Conservation (phyloP, 2,329 filamentous ascomycete species). For the Fusarium odoratissimum region DNA sequence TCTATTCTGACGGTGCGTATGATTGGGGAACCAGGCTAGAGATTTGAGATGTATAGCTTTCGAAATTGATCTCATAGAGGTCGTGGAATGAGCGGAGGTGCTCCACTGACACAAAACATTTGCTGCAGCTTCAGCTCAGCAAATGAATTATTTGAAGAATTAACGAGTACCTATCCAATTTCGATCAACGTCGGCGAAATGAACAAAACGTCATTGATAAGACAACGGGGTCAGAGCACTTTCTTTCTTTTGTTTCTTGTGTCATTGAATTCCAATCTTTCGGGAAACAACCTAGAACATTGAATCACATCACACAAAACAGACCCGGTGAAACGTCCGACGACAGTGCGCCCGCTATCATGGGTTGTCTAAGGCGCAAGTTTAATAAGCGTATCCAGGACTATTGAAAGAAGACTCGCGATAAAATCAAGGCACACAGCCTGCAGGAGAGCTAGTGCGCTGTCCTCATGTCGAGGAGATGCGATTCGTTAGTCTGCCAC, state of each 20-base stretch:
- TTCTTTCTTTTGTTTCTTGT: conserved; percentile 14
- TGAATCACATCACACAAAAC: conserved; percentile 11
- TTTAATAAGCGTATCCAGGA: neutral
- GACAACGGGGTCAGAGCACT: conserved; percentile 27
- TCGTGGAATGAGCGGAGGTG: conserved; percentile 14
- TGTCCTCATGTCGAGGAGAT: conserved; percentile 20
- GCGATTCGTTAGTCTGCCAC: conserved; percentile 25
- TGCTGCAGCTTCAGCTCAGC: neutral
- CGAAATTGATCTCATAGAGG: neutral
- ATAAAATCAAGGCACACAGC: conserved; percentile 22
- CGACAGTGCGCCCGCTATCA: conserved; percentile 21
- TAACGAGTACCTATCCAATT: conserved; percentile 15
- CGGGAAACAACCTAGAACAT: conserved; percentile 27
- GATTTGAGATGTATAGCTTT: neutral
- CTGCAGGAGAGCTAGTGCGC: conserved; percentile 2
- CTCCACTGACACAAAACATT: conserved; percentile 7
- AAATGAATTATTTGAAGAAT: conserved; percentile 4
- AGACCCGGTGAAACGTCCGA: conserved; percentile 21
- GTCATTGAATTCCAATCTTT: conserved; percentile 19
- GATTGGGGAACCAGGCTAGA: neutral
- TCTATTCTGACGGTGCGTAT: neutral
- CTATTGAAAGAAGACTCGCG: neutral
- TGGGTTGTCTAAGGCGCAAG: neutral
- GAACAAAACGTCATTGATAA: conserved; percentile 35
- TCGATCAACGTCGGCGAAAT: conserved; percentile 36